Evolutionary conservation across 371 early-diverging fungal species (phyloP), one percentile per base, ranked within the genome.

Genomic region (Amoeboaphelidium protococcarum): DNA sequence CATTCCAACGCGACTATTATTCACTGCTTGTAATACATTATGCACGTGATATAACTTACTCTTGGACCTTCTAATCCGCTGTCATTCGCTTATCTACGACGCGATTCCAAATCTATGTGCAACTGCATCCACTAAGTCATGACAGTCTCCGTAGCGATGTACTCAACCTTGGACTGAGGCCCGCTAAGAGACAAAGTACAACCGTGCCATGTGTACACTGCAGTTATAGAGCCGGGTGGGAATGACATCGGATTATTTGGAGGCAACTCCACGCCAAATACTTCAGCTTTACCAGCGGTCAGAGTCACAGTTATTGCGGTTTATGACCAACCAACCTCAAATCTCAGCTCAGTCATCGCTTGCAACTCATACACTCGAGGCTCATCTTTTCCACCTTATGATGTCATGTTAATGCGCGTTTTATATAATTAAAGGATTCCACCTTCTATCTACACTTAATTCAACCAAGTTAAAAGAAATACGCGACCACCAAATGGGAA

Each of bases 151-250:
- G 71, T 78, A 0, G 86, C 85, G 2, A 77, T 70, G 49, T 92
- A 90, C 47, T 80, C 85, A 2, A 81, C 81, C 21, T 68, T 59
- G 51, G 71, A 76, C 24, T 58, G 54, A n/a, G n/a, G n/a, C 41
- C 88, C 88, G 20, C 58, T 53, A 22, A 79, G 65, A 51, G 66
- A 64, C 2, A 90, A 53, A 23, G 62, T 66, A 63, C 89, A 88
- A 16, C 92, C 95, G 49, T 82, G 76, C 83, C 84, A 94, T 2
- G 84, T 82, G 58, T 81, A 91, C 0, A 90, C 68, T n/a, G 89
- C 90, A 16, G 78, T 64, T 60, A 90, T 89, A 16, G 10, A 10
- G 45, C 71, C 60, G 22, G 85, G 83, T 40, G 66, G 64, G 55
- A 94, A 82, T 4, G 64, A 54, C 59, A 88, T 87, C 24, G 58